These are phyloP conservation scores for Petrea volubilis DNA, from an alignment of 257 asterid genomes.

Conservation along the genomic window DNA sequence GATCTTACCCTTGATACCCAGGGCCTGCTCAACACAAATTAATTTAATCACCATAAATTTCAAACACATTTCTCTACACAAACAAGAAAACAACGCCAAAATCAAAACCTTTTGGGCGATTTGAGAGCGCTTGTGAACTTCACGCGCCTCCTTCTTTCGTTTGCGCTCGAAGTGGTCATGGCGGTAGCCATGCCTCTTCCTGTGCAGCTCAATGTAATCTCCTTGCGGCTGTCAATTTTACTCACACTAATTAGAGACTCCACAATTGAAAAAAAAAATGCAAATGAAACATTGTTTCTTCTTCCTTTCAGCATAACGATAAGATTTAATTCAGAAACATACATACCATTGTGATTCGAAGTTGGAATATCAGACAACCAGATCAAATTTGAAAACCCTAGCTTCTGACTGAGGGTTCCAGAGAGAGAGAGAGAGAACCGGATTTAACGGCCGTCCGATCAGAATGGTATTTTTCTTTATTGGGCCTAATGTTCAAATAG, in stretches of 20 bases:
- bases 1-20: constrained; percentile 97
- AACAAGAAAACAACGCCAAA: background rate
- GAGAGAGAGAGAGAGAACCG: background rate
- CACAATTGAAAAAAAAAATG: background rate
- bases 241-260: background rate
- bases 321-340: background rate
- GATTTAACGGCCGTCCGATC: background rate
- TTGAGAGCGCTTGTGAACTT: constrained; percentile 84
- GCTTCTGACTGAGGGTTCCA: background rate
- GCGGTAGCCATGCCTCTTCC: constrained; percentile 91
- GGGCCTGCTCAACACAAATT: constrained; percentile 43
- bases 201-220: constrained; percentile 84
- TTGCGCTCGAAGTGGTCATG: constrained; percentile 87
- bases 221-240: constrained; percentile 83
- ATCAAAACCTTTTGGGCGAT: constrained; percentile 64
- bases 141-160: constrained; percentile 97
- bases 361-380: background rate
- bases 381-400: background rate
- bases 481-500: background rate
- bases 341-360: constrained; percentile 9
- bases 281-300: too few relatives aligned
- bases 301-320: background rate
- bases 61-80: background rate
- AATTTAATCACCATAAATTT: constrained; percentile 16
- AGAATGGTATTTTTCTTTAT: background rate